Percentiles rank a stretch among this genome's conserved stretches.
Evolutionary conservation across 1,139 yeast genomes (phyloP).

Genomic region (Candida tetrigidarum): DNA sequence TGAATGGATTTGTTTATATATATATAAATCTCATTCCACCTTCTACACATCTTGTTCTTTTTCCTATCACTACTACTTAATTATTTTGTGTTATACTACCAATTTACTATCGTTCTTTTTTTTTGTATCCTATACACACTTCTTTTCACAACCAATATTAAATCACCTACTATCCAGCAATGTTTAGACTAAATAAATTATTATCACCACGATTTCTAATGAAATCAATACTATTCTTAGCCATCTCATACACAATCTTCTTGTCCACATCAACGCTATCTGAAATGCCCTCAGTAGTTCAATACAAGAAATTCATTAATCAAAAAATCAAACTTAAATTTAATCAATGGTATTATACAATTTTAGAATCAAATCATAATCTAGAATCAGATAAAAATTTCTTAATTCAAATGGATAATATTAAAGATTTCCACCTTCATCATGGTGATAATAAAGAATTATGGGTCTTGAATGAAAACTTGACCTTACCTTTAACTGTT

Average conservation of each 20-base stretch:
- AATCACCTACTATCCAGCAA: not conserved
- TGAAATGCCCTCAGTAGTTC: conserved; percentile 17
- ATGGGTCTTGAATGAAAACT: conserved; percentile 29
- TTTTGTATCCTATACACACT: no score
- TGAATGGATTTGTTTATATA: no score
- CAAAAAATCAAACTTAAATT: conserved; percentile 21
- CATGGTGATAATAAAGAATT: conserved; percentile 26
- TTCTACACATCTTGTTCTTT: no score
- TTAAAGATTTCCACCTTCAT: conserved; percentile 21
- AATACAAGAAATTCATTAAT: conserved; percentile 17
- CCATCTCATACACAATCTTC: conserved; percentile 19
- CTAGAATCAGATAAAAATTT: conserved; percentile 26
- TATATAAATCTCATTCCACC: no score
- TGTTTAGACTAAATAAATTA: conserved; percentile 5
- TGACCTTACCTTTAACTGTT: conserved; percentile 21
- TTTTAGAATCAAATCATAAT: conserved; percentile 22
- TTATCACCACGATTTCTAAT: conserved; percentile 16
- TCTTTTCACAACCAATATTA: not conserved
- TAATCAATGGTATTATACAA: conserved; percentile 23
- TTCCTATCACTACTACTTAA: no score
- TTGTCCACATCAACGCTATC: conserved; percentile 16
- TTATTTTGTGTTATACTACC: no score
- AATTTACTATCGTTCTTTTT: not conserved
- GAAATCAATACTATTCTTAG: conserved; percentile 16
- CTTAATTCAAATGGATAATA: conserved; percentile 16